A percentile compares a stretch with the other conserved stretches of the same genome.
phyloP scores from a whole-genome alignment of 371 early-diverging fungal genomes.

The Mucor irregularis region DNA sequence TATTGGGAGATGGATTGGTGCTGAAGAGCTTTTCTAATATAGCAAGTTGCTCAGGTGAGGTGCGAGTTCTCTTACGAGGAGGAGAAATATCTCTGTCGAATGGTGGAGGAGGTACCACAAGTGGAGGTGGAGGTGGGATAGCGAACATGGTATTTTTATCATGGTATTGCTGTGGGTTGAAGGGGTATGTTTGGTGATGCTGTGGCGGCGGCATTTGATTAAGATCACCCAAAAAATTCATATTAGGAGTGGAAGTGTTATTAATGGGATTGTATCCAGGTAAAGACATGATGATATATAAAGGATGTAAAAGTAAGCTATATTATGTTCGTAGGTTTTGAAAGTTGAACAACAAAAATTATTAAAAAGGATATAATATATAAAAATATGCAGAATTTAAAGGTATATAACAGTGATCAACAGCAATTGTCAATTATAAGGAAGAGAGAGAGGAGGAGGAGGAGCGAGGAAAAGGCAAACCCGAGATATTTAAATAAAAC shows the following conservation, averaged over 20 bases:
- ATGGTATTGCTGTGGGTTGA: conserved; percentile 4
- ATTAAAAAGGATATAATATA: too few species aligned
- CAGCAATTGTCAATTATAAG: too few species aligned
- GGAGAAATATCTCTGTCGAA: conserved; percentile 23
- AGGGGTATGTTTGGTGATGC: background rate
- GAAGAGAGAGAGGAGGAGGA: too few species aligned
- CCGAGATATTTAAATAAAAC: too few species aligned
- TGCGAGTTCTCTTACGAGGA: conserved; percentile 67
- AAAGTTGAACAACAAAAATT: too few species aligned
- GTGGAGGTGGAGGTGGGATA: conserved; percentile 17
- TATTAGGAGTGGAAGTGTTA: background rate
- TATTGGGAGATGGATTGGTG: conserved; percentile 74
- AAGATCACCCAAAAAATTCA: conserved; percentile 2
- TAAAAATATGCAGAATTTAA: too few species aligned
- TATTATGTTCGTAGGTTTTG: too few species aligned
- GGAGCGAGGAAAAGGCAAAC: too few species aligned
- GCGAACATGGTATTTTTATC: conserved; percentile 2
- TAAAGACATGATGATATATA: conserved; percentile 9
- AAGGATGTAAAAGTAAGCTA: too few species aligned
- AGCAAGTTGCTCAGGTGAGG: conserved; percentile 73
- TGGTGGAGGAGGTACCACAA: conserved; percentile 1
- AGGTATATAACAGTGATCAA: too few species aligned
- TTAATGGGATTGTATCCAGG: conserved; percentile 4
- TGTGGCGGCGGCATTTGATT: background rate
- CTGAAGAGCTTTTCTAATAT: conserved; percentile 73